Evolutionary conservation across 768 basidiomycete genomes (phyloP).

Genomic region (Leccinum incarnatum): DNA sequence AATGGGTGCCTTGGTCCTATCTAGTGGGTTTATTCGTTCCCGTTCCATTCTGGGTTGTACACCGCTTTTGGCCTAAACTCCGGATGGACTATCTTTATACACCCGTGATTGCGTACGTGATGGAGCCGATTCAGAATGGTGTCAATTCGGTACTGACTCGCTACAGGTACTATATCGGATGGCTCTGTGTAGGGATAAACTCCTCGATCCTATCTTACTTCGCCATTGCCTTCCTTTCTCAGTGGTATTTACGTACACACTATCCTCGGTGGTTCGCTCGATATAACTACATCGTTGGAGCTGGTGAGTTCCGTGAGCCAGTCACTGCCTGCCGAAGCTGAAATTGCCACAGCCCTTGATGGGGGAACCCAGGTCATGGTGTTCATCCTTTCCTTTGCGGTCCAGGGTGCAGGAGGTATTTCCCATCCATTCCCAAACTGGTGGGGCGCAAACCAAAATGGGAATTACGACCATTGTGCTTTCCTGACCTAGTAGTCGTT

Average conservation of each 20-base stretch:
- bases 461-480: constrained; percentile 35
- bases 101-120: constrained; percentile 28
- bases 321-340: not conserved
- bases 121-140: not conserved
- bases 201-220: constrained; percentile 48
- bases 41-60: constrained; percentile 41
- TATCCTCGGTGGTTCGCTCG: constrained; percentile 65
- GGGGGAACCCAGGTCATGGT: constrained; percentile 51
- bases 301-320: constrained; percentile 34
- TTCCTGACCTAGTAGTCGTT: constrained; percentile 14
- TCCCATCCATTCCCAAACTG: constrained; percentile 51
- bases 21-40: constrained; percentile 35
- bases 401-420: constrained; percentile 50
- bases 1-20: constrained; percentile 44
- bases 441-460: constrained; percentile 58
- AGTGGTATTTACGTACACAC: constrained; percentile 55
- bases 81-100: constrained; percentile 33
- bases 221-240: constrained; percentile 54
- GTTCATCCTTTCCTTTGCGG: constrained; percentile 48
- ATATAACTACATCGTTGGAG: constrained; percentile 67
- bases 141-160: constrained; percentile 7
- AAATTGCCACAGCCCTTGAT: constrained; percentile 30
- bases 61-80: constrained; percentile 35
- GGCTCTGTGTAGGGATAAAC: constrained; percentile 53
- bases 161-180: constrained; percentile 37